A percentile compares a stretch with the other conserved stretches of the same genome.
These are phyloP conservation scores for Gossypium mustelinum DNA, from an alignment of 345 rosid species.

Conservation along the genomic window DNA sequence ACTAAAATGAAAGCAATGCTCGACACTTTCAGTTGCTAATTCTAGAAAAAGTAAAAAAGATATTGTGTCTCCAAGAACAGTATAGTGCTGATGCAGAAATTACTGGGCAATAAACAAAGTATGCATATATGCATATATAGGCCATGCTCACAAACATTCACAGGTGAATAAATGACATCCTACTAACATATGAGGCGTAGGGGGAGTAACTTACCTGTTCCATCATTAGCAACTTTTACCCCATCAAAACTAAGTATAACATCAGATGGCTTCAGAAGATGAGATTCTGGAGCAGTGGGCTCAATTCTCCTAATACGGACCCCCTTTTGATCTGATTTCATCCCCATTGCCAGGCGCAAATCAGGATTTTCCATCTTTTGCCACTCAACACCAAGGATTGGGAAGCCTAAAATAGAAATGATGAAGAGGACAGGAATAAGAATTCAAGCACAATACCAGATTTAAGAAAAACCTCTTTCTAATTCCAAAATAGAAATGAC, in stretches of 20 bases:
- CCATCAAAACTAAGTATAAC: conserved; percentile 83
- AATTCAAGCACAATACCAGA: background rate
- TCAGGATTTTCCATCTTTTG: conserved; percentile 99
- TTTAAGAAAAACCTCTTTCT: conserved; percentile 1
- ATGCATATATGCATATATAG: background rate
- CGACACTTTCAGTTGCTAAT: background rate
- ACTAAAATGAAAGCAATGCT: background rate
- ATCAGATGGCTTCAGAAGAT: conserved; percentile 74
- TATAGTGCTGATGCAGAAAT: background rate
- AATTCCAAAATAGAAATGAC: conserved; percentile 9
- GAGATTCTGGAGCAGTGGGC: conserved; percentile 85
- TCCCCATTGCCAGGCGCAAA: conserved; percentile 72
- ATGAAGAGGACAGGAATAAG: conserved; percentile 4
- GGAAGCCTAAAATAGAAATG: conserved; percentile 55
- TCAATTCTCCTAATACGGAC: conserved; percentile 89
- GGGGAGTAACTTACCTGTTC: conserved; percentile 55
- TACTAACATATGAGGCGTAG: background rate
- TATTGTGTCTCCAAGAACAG: background rate
- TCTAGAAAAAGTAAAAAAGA: background rate
- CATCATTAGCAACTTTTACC: conserved; percentile 73
- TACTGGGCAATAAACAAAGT: background rate
- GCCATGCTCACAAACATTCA: background rate
- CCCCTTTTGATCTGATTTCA: conserved; percentile 78
- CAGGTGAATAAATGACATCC: background rate
- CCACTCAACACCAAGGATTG: conserved; percentile 92